Evolutionary conservation across 1,139 yeast genomes (phyloP).

Genomic region (Taphrina betulina): DNA sequence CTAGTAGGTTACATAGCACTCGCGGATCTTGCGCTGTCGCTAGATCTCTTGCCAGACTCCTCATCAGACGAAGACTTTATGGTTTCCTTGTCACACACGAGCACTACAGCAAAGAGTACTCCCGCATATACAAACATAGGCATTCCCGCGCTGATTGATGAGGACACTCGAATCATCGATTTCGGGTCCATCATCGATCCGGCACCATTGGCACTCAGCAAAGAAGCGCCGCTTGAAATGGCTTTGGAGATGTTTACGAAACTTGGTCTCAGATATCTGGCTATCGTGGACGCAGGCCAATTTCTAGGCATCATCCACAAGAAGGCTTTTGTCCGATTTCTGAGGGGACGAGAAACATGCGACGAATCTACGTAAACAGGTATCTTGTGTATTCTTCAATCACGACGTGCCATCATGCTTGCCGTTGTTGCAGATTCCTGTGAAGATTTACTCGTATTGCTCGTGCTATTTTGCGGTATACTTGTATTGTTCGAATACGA

Average conservation of each 20-base stretch:
- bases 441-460: no score
- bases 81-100: slow-evolving; percentile 25
- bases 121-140: slow-evolving; percentile 36
- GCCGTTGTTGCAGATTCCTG: no score
- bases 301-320: slow-evolving; percentile 27
- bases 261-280: slow-evolving; percentile 63
- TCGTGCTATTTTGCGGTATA: no score
- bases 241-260: slow-evolving; percentile 70
- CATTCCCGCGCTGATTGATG: not conserved
- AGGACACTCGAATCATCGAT: slow-evolving; percentile 40
- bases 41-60: slow-evolving; percentile 40
- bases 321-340: slow-evolving; percentile 12
- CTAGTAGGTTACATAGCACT: slow-evolving; percentile 43
- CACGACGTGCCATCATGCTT: no score
- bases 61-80: slow-evolving; percentile 26
- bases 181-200: slow-evolving; percentile 53
- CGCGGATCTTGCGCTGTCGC: no score
- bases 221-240: slow-evolving; percentile 59
- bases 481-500: no score
- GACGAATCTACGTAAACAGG: no score
- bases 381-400: no score
- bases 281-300: slow-evolving; percentile 27
- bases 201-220: slow-evolving; percentile 65
- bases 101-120: slow-evolving; percentile 38
- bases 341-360: slow-evolving; percentile 6